These are phyloP conservation scores for Aspergillus coremiiformis DNA, from an alignment of 495 filamentous ascomycete species.

Conservation along the genomic window DNA sequence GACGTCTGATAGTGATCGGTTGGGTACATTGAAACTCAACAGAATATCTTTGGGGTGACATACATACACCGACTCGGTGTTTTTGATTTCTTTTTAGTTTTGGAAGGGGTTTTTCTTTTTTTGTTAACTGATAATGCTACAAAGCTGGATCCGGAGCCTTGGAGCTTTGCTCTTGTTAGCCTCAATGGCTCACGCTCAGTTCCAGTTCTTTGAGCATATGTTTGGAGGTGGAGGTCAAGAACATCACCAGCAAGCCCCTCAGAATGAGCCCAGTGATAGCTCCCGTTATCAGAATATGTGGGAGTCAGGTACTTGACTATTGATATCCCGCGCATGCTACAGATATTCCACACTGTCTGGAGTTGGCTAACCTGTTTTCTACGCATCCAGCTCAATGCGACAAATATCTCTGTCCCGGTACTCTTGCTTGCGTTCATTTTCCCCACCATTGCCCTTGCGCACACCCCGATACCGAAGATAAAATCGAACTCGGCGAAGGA, in stretches of 20 bases:
- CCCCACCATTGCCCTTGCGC: conserved; percentile 91
- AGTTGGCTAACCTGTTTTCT: neutral
- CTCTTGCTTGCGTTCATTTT: conserved; percentile 83
- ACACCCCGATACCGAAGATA: conserved; percentile 74
- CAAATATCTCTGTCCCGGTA: conserved; percentile 87
- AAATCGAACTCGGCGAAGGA: conserved; percentile 78
- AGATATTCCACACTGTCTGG: neutral
- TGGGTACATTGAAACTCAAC: neutral
- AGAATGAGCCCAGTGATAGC: conserved; percentile 75
- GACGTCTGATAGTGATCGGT: neutral
- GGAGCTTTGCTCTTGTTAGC: conserved; percentile 44
- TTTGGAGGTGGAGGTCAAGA: conserved; percentile 47
- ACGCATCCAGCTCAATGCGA: conserved; percentile 57
- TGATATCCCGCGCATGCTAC: neutral
- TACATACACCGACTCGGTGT: too few relatives aligned
- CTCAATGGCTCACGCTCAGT: conserved; percentile 56
- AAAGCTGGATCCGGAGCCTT: conserved; percentile 20
- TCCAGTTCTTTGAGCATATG: conserved; percentile 87
- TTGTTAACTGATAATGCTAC: too few relatives aligned
- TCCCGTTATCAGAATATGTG: conserved; percentile 68
- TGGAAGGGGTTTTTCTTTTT: too few relatives aligned
- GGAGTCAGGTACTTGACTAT: conserved; percentile 42
- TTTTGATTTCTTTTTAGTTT: too few relatives aligned
- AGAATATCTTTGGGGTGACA: too few relatives aligned
- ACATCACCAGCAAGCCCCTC: conserved; percentile 55